These are phyloP conservation scores for Syzygium syzygioides DNA, from an alignment of 441 rosid genomes.

Conservation along the genomic window DNA sequence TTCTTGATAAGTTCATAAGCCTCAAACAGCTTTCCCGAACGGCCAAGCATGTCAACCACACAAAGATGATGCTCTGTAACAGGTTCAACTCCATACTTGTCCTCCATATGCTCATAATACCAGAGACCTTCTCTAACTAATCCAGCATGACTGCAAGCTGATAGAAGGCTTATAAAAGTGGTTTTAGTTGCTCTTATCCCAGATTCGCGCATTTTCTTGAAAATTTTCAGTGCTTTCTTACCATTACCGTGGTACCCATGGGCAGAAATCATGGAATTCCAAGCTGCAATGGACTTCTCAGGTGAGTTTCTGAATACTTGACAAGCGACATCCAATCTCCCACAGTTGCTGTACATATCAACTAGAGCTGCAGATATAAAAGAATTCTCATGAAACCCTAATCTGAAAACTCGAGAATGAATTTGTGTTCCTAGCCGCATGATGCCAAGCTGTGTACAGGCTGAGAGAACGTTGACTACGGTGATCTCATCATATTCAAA, in stretches of 20 bases:
- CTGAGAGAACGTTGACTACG: constrained; percentile 41
- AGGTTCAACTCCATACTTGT: constrained; percentile 27
- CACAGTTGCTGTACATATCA: constrained; percentile 50
- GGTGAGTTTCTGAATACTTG: constrained; percentile 26
- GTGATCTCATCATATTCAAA: constrained; percentile 54
- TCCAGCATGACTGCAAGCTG: constrained; percentile 51
- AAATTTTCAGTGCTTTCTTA: constrained; percentile 35
- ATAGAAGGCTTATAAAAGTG: constrained; percentile 34
- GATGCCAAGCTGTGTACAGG: constrained; percentile 40
- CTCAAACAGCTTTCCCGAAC: constrained; percentile 39
- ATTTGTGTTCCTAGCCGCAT: constrained; percentile 34
- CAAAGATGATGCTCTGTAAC: constrained; percentile 38
- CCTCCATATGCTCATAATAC: constrained; percentile 35
- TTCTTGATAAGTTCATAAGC: constrained; percentile 36
- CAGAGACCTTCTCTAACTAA: constrained; percentile 30
- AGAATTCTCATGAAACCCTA: constrained; percentile 26
- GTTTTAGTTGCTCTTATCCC: constrained; percentile 27
- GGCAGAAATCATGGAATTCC: constrained; percentile 51
- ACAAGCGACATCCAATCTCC: constrained; percentile 30
- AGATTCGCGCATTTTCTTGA: constrained; percentile 27
- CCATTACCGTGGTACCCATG: constrained; percentile 43
- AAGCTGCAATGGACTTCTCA: constrained; percentile 25
- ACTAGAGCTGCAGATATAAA: constrained; percentile 39
- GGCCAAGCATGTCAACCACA: constrained; percentile 48
- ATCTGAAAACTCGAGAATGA: constrained; percentile 28